Evolutionary conservation across 2,329 filamentous ascomycete genomes (phyloP), one percentile per base, ranked within the genome.

Genomic region (Zymoseptoria ardabiliae): DNA sequence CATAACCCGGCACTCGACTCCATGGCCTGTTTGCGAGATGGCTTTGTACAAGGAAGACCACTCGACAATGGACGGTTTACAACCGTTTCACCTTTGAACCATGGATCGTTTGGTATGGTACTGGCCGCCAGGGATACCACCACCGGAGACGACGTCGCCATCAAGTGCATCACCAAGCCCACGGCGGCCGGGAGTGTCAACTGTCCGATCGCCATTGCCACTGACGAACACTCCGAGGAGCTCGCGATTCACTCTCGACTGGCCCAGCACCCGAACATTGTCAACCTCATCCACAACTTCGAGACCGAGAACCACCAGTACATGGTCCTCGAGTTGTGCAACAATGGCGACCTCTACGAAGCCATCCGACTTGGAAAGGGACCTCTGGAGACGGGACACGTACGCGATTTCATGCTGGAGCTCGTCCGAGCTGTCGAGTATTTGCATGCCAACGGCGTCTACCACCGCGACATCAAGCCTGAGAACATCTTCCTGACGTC

Each of bases 91-190:
- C 92, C 94, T 59, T 88, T 99, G 78, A 99, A 99, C 74, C 91
- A 97, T 82, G 94, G 94, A 69, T 97, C 94, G 58, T 99, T 97
- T 72, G 94, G 94, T 73, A 95, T 97, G 90, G 94, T 99, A 70
- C 97, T 97, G 77, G 87, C 91, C 77, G 94, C 93, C 61, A 88
- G 83, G 73, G 91, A 99, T 74, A 80, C 86, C 65, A 74, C 81
- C 65, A 96, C 89, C 61, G 84, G 86, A 68, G 81, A 94, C 61
- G 83, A 85, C 61, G 94, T 99, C 68, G 94, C 94, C 63, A 89
- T 99, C 82, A 99, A 99, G 79, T 97, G 93, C 75, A 79, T 97
- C 74, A 91, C 91, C 71, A 99, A 97, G 82, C 83, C 84, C 68
- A 80, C 83, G 9, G 85, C 88, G 53, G 77, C 83, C 52, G 61